Base-by-base conservation (phyloP, 2,329 filamentous ascomycete genomes). In the Paecilomyces dactylethromorphus region DNA sequence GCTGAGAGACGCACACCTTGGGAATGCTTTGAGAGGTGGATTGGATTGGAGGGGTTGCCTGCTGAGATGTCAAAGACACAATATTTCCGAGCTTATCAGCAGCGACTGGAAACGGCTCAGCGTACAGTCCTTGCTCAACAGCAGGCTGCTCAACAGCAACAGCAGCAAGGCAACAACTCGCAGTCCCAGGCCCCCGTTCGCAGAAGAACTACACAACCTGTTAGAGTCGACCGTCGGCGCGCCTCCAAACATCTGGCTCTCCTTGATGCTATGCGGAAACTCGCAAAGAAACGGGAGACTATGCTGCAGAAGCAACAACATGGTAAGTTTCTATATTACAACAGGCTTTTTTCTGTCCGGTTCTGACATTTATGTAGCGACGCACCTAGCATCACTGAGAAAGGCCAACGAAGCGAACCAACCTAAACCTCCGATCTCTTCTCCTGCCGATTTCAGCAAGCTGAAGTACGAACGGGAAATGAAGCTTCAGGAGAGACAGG, bases 1-100 rank as follows among this genome's bases (percentile, higher is more conserved):
- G 87, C 91, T 11, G 93, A 97, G 71, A 84, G 94, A 62, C 85
- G 94, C 54, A 97, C 93, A 2, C 92, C 93, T 0, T 99, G 94
- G 94, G 94, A 99, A 76, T 99, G 94, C 71, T 99, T 99, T 67
- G 94, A 99, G 75, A 85, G 94, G 51, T 99, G 93, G 93, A 89
- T 97, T 57, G 87, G 90, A 65, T 79, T 97, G 12, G 94, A 97
- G 76, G 92, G 92, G 1, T 80, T 97, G 39, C 93, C 94, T 3
- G 85, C 88, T 11, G 94, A 99, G 64, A 95, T 97, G 88, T 87
- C 89, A 18, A 96, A 96, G 77, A 96, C 91, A 0, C 89, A 92
- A 52, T 99, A 97, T 72, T 99, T 97, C 81, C 91, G 92, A 68
- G 85, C 84, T 11, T 88, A 87, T 66, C 84, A 85, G 61, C 78